Base-by-base conservation (phyloP, 495 filamentous ascomycete species). In the Penicillium subrubescens region DNA sequence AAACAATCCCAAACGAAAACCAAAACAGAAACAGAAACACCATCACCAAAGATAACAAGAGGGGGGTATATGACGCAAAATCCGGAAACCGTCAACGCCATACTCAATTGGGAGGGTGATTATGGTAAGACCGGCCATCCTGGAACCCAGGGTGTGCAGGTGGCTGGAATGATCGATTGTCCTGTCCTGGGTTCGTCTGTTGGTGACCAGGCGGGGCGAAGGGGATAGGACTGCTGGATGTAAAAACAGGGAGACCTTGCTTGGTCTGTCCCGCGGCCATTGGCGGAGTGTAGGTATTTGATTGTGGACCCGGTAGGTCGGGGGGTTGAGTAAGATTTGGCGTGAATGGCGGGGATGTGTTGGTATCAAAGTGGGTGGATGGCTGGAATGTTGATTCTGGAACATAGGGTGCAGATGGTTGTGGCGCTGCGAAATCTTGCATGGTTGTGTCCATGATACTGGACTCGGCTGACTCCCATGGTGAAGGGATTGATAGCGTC, bases 191-290 rank as follows among this genome's bases (percentile, higher is more conserved):
- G 14, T 19, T 29, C n/a, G 19, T 29, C 8, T 55, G 19, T 8
- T 62, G 56, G 34, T 43, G 35, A 7, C 23, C 44, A 19, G 72
- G 55, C 41, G 75, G 62, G 0, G 76, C 77, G 71, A 88, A 87
- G 5, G 77, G 80, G 46, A 87, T 88, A 1, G 78, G 75, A 5
- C 79, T 79, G 31, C 71, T 84, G 0, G 83, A 76, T 39, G 83
- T 83, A 52, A 87, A 83, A 10, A 83, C 73, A 11, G 85, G 85
- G 10, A 88, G 68, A 12, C 80, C 80, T 33, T 76, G 64, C 60
- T 76, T 84, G 17, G 75, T 77, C 15, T 75, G 71, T 34, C 75
- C 59, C 8, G 72, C 69, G n/a, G 81, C 75, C 10, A 39, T 64
- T 53, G 70, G 64, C 11, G 79, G 74, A 17, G 76, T 69, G 58